Base-by-base conservation (phyloP, 352 stramenopile species). In the Phytophthora cajani region DNA sequence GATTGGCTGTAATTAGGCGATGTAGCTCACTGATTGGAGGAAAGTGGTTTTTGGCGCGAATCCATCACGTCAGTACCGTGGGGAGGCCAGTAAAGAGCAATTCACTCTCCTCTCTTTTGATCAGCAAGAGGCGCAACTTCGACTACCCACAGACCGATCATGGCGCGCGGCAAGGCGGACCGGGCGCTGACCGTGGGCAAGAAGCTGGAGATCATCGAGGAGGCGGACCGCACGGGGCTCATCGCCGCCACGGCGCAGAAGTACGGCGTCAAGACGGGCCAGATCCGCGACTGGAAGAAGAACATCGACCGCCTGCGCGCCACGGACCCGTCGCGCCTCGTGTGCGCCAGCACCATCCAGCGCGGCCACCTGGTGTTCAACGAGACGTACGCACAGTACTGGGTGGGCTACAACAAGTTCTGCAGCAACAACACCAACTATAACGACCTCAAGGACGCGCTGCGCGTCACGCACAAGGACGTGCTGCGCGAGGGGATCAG, bases 361-460 rank as follows among this genome's bases (percentile, higher is more conserved):
- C 84, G 88, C 57, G 88, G 88, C 27, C 88, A 95, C 75, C 62
- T 95, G 47, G 88, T 95, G 9, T 95, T 95, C 68, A 95, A 95
- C 66, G 88, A 95, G 79, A 92, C 88, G 42, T 95, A 95, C 76
- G 86, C 88, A 54, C 88, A 95, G 73, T 95, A 95, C 77, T 95
- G 88, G 88, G 88, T 95, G 69, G 88, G 88, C 61, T 95, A 95
- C 82, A 95, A 95, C 77, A 95, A 95, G 74, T 95, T 81, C 66
- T 95, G 88, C 74, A 89, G 80, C 58, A 81, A 68, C 62, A 76
- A 90, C 68, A 93, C 83, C 62, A 88, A 83, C 64, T 92, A 85
- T 51, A 74, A 89, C 49, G 78, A 88, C 5, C 80, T 95, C 69
- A 93, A 92, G 67, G 50, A 83, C 69, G 83, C 77, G 54, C 71